Evolutionary conservation across 2,329 filamentous ascomycete genomes (phyloP).

Genomic region (Knufia petricola): DNA sequence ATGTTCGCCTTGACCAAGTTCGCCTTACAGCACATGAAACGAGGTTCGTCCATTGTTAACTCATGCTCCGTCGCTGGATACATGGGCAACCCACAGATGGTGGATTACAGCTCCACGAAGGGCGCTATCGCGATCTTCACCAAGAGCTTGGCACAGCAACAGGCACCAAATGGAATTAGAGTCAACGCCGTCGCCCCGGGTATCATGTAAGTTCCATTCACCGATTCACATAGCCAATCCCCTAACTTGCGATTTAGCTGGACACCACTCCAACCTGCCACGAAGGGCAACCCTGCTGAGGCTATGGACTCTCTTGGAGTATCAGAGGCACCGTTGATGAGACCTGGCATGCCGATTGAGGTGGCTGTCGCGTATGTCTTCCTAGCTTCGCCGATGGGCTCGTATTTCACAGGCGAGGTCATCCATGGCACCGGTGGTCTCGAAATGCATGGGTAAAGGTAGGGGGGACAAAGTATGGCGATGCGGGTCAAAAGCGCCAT

Average conservation of each 20-base stretch:
- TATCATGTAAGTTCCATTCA: constrained; percentile 24
- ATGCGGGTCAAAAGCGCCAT: no score
- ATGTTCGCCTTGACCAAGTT: constrained; percentile 54
- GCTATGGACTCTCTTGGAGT: constrained; percentile 29
- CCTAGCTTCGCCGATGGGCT: constrained; percentile 26
- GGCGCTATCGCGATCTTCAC: constrained; percentile 51
- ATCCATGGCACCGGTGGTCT: constrained; percentile 18
- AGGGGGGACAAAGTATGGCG: no score
- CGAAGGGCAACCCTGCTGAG: constrained; percentile 20
- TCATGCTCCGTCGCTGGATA: constrained; percentile 47
- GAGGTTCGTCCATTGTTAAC: constrained; percentile 44
- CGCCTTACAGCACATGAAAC: constrained; percentile 46
- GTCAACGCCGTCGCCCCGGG: constrained; percentile 37
- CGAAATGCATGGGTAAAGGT: constrained; percentile 16
- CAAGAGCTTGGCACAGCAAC: constrained; percentile 42
- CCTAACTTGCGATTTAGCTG: constrained; percentile 23
- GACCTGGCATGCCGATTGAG: constrained; percentile 32
- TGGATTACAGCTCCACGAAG: constrained; percentile 51
- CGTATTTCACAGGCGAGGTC: constrained; percentile 17
- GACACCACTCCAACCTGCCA: constrained; percentile 26
- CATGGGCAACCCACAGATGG: constrained; percentile 40
- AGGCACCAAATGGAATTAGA: constrained; percentile 48
- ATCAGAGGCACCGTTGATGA: constrained; percentile 23
- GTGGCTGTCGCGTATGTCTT: constrained; percentile 34
- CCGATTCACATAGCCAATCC: neutral